Conservation (phyloP, 2,329 filamentous ascomycete species). For the Trichoderma harzianum region DNA sequence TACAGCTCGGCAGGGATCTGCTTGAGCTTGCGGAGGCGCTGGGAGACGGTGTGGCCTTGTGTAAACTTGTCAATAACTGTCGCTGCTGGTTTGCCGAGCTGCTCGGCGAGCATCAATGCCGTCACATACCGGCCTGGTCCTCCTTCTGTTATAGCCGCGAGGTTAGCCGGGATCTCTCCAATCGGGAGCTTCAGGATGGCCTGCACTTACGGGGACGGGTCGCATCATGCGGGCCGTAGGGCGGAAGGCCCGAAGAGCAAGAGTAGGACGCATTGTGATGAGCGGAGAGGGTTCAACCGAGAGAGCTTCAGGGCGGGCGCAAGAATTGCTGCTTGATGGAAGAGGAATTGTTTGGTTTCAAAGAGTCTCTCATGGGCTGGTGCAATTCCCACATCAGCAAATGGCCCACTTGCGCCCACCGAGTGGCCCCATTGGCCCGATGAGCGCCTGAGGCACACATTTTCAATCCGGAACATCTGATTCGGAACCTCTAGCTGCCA, state of each 20-base stretch:
- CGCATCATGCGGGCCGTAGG: slow-evolving; percentile 64
- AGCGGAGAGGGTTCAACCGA: slow-evolving; percentile 32
- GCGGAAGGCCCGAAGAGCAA: slow-evolving; percentile 64
- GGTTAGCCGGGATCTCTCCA: slow-evolving; percentile 25
- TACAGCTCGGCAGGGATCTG: slow-evolving; percentile 90
- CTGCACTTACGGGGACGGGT: slow-evolving; percentile 64
- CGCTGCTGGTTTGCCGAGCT: background rate
- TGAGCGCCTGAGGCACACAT: slow-evolving; percentile 40
- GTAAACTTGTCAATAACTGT: slow-evolving; percentile 25
- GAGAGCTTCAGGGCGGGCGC: slow-evolving; percentile 15
- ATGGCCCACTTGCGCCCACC: slow-evolving; percentile 24
- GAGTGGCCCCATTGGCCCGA: slow-evolving; percentile 35
- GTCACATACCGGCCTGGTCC: slow-evolving; percentile 62
- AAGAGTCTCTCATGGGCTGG: slow-evolving; percentile 26
- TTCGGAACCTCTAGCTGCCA: slow-evolving; percentile 32
- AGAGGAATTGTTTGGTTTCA: slow-evolving; percentile 29
- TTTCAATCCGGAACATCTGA: slow-evolving; percentile 39
- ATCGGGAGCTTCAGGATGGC: slow-evolving; percentile 12
- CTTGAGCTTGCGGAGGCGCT: slow-evolving; percentile 86
- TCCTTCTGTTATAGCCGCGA: slow-evolving; percentile 51
- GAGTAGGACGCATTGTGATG: slow-evolving; percentile 62
- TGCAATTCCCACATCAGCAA: slow-evolving; percentile 29
- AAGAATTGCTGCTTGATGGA: slow-evolving; percentile 23
- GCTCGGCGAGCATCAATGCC: slow-evolving; percentile 18
- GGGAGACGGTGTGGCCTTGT: slow-evolving; percentile 90